A percentile compares a stretch with the other conserved stretches of the same genome.
Conservation (phyloP, 768 basidiomycete genomes). For the Coprinopsis sp. region DNA sequence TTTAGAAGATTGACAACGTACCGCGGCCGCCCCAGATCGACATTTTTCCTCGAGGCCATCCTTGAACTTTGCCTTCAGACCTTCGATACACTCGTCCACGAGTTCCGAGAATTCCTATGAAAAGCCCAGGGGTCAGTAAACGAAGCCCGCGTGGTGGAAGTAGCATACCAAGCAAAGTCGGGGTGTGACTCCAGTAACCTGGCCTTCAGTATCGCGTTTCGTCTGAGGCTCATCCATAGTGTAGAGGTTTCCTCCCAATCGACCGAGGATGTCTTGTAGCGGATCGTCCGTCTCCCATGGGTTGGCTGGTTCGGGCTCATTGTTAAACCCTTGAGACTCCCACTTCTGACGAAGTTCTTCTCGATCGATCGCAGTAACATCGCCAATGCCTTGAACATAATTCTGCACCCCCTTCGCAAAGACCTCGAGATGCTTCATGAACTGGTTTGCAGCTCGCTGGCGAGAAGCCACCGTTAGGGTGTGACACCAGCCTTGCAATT, state of each 20-base stretch:
- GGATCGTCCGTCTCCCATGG: conserved; percentile 22
- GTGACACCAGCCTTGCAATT: conserved; percentile 55
- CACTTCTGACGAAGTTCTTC: conserved; percentile 45
- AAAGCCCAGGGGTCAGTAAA: no score
- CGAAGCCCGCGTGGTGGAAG: no score
- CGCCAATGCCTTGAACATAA: conserved; percentile 48
- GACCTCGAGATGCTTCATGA: conserved; percentile 42
- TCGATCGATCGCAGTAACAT: conserved; percentile 49
- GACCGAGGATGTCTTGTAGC: conserved; percentile 29
- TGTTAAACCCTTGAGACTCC: conserved; percentile 37
- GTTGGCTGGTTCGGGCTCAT: conserved; percentile 15
- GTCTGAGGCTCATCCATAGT: conserved; percentile 27
- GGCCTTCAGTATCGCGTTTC: conserved; percentile 39
- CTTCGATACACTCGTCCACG: conserved; percentile 39
- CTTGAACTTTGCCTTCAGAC: conserved; percentile 44
- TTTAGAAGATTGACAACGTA: conserved; percentile 21
- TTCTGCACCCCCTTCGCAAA: conserved; percentile 44
- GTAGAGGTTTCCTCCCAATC: conserved; percentile 26
- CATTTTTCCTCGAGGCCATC: conserved; percentile 60
- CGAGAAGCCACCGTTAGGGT: conserved; percentile 49
- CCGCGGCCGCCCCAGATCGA: conserved; percentile 44
- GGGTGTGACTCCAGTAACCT: conserved; percentile 42
- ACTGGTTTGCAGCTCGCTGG: conserved; percentile 39
- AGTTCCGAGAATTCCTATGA: conserved; percentile 43
- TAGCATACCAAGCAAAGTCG: conserved; percentile 35